Evolutionary conservation across 108 stramenopile species (phyloP).

Genomic region (Chaetoceros tenuissimus): DNA sequence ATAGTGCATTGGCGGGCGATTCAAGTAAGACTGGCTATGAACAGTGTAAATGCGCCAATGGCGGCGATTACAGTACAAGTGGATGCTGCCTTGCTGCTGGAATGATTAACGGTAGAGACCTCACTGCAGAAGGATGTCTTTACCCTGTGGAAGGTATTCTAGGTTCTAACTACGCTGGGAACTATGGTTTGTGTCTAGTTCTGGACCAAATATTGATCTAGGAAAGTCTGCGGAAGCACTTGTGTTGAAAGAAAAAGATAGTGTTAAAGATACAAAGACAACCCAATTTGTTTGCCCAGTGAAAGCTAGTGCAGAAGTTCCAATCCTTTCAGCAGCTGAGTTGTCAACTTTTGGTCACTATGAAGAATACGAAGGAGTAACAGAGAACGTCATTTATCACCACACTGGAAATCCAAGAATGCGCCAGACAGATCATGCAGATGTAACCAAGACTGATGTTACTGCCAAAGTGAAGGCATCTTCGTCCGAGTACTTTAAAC

Average conservation of each 20-base stretch:
- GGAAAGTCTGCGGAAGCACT: constrained; percentile 6
- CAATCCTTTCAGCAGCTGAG: constrained; percentile 3
- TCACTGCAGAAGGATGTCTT: constrained; percentile 29
- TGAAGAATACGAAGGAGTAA: constrained; percentile 22
- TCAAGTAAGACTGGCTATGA: constrained; percentile 20
- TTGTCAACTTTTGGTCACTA: constrained; percentile 22
- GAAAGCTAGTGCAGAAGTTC: constrained; percentile 8
- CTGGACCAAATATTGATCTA: constrained; percentile 15
- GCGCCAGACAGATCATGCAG: constrained; percentile 25
- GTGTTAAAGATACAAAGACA: background rate
- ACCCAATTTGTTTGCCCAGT: constrained; percentile 35
- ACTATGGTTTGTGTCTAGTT: constrained; percentile 13
- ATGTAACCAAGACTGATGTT: constrained; percentile 6
- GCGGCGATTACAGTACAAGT: constrained; percentile 28
- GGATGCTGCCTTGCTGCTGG: constrained; percentile 39
- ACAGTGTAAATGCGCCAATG: constrained; percentile 30
- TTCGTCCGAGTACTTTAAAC: constrained; percentile 33
- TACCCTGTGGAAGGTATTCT: constrained; percentile 30
- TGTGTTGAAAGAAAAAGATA: background rate
- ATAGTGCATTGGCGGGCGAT: constrained; percentile 17
- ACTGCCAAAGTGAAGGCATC: constrained; percentile 19
- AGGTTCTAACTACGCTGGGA: constrained; percentile 36
- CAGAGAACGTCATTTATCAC: constrained; percentile 22
- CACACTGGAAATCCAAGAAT: constrained; percentile 36
- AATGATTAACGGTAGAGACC: constrained; percentile 14